Percentiles rank a stretch among this genome's conserved stretches.
Conservation (phyloP, 2,329 filamentous ascomycete species). For the Magnaporthiopsis rhizophila region DNA sequence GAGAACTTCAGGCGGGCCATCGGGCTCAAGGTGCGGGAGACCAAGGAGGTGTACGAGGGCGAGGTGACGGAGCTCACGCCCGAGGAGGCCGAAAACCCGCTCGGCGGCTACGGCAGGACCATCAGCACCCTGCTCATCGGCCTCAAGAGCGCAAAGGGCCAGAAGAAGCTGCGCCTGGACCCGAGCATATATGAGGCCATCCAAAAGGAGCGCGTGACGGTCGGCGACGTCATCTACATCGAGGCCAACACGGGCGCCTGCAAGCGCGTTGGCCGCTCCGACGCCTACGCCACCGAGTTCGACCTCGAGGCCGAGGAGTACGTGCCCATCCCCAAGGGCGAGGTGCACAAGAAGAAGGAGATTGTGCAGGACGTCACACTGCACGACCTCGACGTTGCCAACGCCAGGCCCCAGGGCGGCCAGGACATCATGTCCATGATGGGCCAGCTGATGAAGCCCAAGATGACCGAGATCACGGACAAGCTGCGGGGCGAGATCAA, state of each 20-base stretch:
- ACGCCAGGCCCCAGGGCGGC: conserved; percentile 87
- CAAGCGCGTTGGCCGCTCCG: conserved; percentile 91
- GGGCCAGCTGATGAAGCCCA: conserved; percentile 99
- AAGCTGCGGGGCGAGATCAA: conserved; percentile 95
- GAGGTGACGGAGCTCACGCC: conserved; percentile 97
- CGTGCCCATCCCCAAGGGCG: conserved; percentile 95
- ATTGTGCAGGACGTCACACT: conserved; percentile 98
- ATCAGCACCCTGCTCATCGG: conserved; percentile 94
- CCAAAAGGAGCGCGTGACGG: conserved; percentile 92
- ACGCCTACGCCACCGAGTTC: conserved; percentile 97
- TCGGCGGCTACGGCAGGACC: conserved; percentile 94
- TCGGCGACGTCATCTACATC: conserved; percentile 98
- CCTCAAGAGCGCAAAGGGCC: conserved; percentile 89
- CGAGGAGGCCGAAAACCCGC: conserved; percentile 94
- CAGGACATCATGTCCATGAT: conserved; percentile 99
- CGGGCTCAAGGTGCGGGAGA: conserved; percentile 92
- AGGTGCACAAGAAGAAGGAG: conserved; percentile 99
- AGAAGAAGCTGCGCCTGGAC: conserved; percentile 94
- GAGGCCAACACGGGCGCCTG: conserved; percentile 98
- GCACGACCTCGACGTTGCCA: conserved; percentile 93
- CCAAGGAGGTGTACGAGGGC: conserved; percentile 98
- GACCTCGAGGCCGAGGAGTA: conserved; percentile 98
- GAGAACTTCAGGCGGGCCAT: conserved; percentile 98
- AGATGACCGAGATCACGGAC: conserved; percentile 99
- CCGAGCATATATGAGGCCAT: conserved; percentile 99